Evolutionary conservation across 495 filamentous ascomycete species (phyloP), one percentile per base, ranked within the genome.

Genomic region (Penicillium crystallinum): DNA sequence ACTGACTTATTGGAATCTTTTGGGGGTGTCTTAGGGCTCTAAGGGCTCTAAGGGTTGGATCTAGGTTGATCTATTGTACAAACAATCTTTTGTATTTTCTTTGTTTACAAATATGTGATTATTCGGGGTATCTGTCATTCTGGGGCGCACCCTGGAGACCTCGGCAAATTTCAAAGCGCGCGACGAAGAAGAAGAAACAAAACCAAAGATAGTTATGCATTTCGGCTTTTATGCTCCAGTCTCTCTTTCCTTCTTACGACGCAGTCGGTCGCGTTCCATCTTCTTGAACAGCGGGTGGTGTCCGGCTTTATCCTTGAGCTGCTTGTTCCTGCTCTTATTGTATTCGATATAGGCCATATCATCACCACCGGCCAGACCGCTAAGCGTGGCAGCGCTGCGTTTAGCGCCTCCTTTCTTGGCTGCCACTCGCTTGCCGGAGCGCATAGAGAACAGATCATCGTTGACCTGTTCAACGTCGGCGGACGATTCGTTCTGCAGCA

Each of bases 291-390:
- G 78, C 4, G 77, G 70, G 59, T 83, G 84, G 56, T 80, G 76
- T 7, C 57, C 65, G 14, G 48, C 61, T 55, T 89, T 88, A 44
- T 84, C 84, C 74, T 89, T 91, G 63, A 91, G 80, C 63, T 95
- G 84, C 70, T 88, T 90, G 60, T 89, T 90, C 54, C 74, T 74
- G 61, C 81, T 86, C 75, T 77, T 84, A 59, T 86, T 86, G 62
- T 85, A 85, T 70, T 98, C 95, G 46, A 91, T 85, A 65, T 97
- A 97, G 23, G 91, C 91, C 92, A 97, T 97, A 59, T 93, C 89
- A 65, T 95, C 87, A 0, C 91, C 93, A 36, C 93, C 93, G 23
- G 84, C 86, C 46, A 97, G 74, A 49, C 92, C 91, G 44, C 84
- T 85, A 42, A 98, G 77, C 35, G 81, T 91, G 15, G 89, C 92